A percentile compares a stretch with the other conserved stretches of the same genome.
phyloP scores from a whole-genome alignment of 1,284 basidiomycete species.

The Austroboletus novae-zelandiae region DNA sequence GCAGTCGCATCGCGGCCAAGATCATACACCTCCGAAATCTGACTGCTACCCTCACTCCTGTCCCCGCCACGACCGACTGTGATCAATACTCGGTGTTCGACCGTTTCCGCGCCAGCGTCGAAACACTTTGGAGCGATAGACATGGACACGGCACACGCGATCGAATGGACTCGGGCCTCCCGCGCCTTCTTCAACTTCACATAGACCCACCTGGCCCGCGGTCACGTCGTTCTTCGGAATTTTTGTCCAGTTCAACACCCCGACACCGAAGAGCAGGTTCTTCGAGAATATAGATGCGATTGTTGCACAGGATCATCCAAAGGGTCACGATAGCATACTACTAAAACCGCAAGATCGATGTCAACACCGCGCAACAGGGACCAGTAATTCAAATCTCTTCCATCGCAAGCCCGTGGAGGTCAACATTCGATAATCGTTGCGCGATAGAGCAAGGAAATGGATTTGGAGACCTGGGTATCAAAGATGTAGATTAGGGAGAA shows the following conservation, averaged over 20 bases:
- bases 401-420: slow-evolving; percentile 3
- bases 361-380: not conserved
- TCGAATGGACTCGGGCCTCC: slow-evolving; percentile 1
- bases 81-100: slow-evolving; percentile 18
- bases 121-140: slow-evolving; percentile 20
- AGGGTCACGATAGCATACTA: not conserved
- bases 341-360: not conserved
- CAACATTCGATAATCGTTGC: slow-evolving; percentile 1
- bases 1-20: slow-evolving; percentile 23
- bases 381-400: not conserved
- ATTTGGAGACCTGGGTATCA: slow-evolving; percentile 14
- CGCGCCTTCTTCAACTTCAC: slow-evolving; percentile 1
- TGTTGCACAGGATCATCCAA: not conserved
- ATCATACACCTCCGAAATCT: slow-evolving; percentile 22
- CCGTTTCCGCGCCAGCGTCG: slow-evolving; percentile 21
- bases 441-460: slow-evolving; percentile 22
- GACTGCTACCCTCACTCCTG: slow-evolving; percentile 20
- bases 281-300: slow-evolving; percentile 19
- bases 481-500: not conserved
- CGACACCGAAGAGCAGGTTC: slow-evolving; percentile 25
- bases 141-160: slow-evolving; percentile 6
- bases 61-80: slow-evolving; percentile 24
- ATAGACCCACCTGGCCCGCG: not conserved
- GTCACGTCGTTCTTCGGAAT: slow-evolving; percentile 12
- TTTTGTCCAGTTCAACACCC: slow-evolving; percentile 4